These are phyloP conservation scores for Russula ochroleuca DNA, from an alignment of 768 basidiomycete genomes.

Conservation along the genomic window DNA sequence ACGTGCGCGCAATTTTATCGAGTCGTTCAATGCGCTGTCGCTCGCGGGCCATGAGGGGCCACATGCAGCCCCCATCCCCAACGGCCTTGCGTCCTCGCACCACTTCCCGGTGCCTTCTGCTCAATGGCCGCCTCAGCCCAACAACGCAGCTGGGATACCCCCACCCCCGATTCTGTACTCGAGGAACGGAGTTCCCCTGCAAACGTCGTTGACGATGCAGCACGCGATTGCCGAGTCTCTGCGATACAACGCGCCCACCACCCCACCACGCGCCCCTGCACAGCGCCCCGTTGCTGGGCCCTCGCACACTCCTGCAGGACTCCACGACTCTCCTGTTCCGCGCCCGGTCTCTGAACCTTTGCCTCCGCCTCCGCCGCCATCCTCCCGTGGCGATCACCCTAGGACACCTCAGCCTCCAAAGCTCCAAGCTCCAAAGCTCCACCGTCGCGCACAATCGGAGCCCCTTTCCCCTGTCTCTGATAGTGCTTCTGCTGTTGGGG, in stretches of 20 bases:
- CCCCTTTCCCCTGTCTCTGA: constrained; percentile 28
- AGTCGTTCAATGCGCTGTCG: constrained; percentile 36
- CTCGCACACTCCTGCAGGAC: not conserved
- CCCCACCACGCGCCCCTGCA: constrained; percentile 10
- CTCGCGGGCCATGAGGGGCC: constrained; percentile 29
- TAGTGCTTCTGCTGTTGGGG: not conserved
- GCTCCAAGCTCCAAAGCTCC: not conserved
- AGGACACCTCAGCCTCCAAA: constrained; percentile 22
- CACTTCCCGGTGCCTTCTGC: constrained; percentile 10
- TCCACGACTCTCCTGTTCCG: not conserved
- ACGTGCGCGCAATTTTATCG: constrained; percentile 32
- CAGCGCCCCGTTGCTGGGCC: constrained; percentile 6
- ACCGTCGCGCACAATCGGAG: constrained; percentile 23
- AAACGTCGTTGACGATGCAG: constrained; percentile 38
- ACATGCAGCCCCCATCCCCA: not conserved
- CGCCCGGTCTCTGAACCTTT: constrained; percentile 1
- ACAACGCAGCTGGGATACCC: constrained; percentile 31
- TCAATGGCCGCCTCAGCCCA: constrained; percentile 1
- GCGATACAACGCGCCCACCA: constrained; percentile 2
- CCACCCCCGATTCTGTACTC: constrained; percentile 31
- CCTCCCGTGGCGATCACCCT: constrained; percentile 3
- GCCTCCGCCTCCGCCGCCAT: constrained; percentile 3
- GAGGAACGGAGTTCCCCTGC: constrained; percentile 39
- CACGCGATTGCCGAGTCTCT: constrained; percentile 31
- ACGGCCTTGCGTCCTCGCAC: not conserved